Percentiles rank a stretch among this genome's conserved stretches.
Evolutionary conservation across 306 rosid species (phyloP).

Genomic region (Ziziphus jujuba): DNA sequence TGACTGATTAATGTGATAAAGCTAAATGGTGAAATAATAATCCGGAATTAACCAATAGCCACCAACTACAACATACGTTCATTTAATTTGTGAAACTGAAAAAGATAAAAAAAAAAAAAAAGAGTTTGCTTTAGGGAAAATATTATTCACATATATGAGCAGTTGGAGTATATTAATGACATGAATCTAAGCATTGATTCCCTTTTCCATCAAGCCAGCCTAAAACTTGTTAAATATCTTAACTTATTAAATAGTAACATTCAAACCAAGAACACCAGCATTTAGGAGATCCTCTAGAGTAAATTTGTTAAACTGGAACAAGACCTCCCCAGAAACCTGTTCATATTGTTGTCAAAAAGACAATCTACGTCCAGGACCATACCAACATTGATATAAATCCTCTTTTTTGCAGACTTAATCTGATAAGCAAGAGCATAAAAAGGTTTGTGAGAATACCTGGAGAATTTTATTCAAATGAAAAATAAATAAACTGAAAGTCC

Average conservation of each 20-base stretch:
- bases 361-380: slow-evolving; percentile 30
- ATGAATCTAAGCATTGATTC: background rate
- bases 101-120: too few species aligned
- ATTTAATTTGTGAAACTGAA: too few species aligned
- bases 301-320: slow-evolving; percentile 70
- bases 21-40: too few species aligned
- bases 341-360: slow-evolving; percentile 22
- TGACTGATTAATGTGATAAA: too few species aligned
- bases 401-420: slow-evolving; percentile 70
- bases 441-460: background rate
- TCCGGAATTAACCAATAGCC: too few species aligned
- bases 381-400: slow-evolving; percentile 87
- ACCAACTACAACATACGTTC: too few species aligned
- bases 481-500: too few species aligned
- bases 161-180: too few species aligned
- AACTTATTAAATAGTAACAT: slow-evolving; percentile 43
- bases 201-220: background rate
- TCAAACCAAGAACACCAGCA: slow-evolving; percentile 89
- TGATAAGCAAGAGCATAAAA: slow-evolving; percentile 25
- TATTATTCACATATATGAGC: too few species aligned
- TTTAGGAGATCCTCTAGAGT: slow-evolving; percentile 77
- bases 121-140: too few species aligned
- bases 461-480: background rate
- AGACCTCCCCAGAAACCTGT: slow-evolving; percentile 99
- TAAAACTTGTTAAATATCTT: background rate